Evolutionary conservation across 2,329 filamentous ascomycete genomes (phyloP).

Genomic region (Samsoniella hepiali): DNA sequence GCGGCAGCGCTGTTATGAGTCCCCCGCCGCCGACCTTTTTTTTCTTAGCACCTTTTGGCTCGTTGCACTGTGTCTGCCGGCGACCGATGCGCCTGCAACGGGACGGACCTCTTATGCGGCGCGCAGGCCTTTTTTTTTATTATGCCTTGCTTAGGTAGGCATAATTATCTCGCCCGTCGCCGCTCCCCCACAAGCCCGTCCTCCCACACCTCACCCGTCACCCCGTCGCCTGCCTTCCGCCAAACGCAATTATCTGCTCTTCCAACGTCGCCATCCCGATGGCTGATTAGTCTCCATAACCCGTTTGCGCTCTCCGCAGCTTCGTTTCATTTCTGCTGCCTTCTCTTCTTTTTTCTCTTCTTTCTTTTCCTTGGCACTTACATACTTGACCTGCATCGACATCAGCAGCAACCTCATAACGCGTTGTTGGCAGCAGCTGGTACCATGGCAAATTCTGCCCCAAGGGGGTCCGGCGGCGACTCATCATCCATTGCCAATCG

Average conservation of each 20-base stretch:
- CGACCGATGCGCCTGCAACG: no score
- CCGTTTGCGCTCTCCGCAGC: not conserved
- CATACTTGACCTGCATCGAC: not conserved
- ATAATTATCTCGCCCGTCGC: not conserved
- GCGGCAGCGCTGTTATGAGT: no score
- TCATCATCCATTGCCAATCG: not conserved
- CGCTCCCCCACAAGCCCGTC: conserved; percentile 6
- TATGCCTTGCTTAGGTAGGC: no score
- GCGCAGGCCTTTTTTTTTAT: no score
- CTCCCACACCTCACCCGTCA: conserved; percentile 11
- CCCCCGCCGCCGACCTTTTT: not conserved
- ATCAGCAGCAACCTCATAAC: not conserved
- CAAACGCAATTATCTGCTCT: not conserved
- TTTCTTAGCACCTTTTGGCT: not conserved
- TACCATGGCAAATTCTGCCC: conserved; percentile 13
- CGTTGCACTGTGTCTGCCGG: no score
- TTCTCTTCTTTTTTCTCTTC: not conserved
- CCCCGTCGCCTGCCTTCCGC: conserved; percentile 2
- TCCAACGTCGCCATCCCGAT: conserved; percentile 3
- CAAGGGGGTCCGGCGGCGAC: not conserved
- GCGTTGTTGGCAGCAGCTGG: not conserved
- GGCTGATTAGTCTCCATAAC: not conserved
- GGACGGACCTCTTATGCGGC: no score
- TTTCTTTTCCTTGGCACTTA: not conserved
- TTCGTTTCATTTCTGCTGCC: not conserved